Conservation (phyloP, 768 basidiomycete species). For the Rhodosporidiobolus odoratus region DNA sequence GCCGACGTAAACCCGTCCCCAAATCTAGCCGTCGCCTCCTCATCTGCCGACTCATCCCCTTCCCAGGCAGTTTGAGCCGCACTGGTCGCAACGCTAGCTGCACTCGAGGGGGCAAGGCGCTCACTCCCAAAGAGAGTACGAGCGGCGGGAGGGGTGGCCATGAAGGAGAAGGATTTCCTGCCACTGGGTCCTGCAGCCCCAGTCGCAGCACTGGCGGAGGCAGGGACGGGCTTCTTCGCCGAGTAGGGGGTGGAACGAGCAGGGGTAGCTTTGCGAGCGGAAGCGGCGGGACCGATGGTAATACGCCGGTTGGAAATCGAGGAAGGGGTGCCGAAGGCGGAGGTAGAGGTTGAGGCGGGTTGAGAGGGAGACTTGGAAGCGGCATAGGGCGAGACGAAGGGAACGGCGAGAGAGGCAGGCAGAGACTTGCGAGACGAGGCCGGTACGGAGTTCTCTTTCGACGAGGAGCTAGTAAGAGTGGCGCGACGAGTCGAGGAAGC, state of each 20-base stretch:
- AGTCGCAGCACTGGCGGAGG: neutral
- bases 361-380: neutral
- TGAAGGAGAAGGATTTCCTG: neutral
- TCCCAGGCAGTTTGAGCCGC: neutral
- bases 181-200: neutral
- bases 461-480: neutral
- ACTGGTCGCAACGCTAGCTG: neutral
- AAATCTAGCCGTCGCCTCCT: neutral
- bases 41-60: neutral
- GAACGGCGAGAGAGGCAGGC: slow-evolving; percentile 22
- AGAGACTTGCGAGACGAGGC: slow-evolving; percentile 17
- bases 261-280: neutral
- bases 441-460: slow-evolving; percentile 11
- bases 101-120: neutral
- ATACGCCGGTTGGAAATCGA: neutral
- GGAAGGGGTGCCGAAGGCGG: slow-evolving; percentile 4
- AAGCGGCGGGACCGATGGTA: slow-evolving; percentile 3
- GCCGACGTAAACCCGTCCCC: neutral
- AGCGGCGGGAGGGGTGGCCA: slow-evolving; percentile 10
- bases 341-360: neutral
- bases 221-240: neutral
- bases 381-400: slow-evolving; percentile 27
- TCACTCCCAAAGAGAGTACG: slow-evolving; percentile 27
- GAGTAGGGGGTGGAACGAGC: neutral
- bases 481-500: neutral